Evolutionary conservation across 2,329 filamentous ascomycete genomes (phyloP).

Genomic region (Fusarium floridanum): DNA sequence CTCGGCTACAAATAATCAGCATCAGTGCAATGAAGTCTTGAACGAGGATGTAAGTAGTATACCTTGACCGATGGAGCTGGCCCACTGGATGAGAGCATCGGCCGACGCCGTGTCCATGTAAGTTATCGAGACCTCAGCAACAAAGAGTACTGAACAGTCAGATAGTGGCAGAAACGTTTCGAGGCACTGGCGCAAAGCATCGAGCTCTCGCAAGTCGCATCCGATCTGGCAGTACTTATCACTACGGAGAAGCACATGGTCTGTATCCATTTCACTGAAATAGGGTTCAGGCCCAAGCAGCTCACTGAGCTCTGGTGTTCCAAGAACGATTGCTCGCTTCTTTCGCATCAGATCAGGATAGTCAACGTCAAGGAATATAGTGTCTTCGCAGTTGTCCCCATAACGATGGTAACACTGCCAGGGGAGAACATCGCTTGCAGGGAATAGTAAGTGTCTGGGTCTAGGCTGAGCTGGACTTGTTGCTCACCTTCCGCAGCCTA

Average conservation of each 20-base stretch:
- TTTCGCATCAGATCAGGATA: constrained; percentile 83
- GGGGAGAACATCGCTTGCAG: constrained; percentile 81
- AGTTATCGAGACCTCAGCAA: constrained; percentile 91
- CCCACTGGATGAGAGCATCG: constrained; percentile 83
- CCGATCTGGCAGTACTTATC: constrained; percentile 82
- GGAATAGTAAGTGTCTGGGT: constrained; percentile 12
- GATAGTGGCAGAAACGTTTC: constrained; percentile 68
- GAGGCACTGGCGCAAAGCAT: constrained; percentile 70
- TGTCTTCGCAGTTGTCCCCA: constrained; percentile 66
- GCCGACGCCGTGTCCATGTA: constrained; percentile 85
- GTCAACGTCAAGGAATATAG: constrained; percentile 86
- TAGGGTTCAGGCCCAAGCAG: constrained; percentile 50
- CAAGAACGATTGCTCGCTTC: constrained; percentile 77
- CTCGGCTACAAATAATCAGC: constrained; percentile 59
- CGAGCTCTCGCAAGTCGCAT: constrained; percentile 81
- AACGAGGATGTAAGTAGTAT: constrained; percentile 47
- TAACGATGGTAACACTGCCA: constrained; percentile 84
- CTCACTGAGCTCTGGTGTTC: constrained; percentile 68
- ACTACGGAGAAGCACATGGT: constrained; percentile 71
- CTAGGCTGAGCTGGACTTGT: not conserved
- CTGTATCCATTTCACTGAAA: constrained; percentile 55
- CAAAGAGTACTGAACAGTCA: constrained; percentile 77
- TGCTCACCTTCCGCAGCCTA: constrained; percentile 90
- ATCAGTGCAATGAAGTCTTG: not conserved
- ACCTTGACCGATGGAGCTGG: constrained; percentile 78